These are phyloP conservation scores for Teunomyces kruisii DNA, from an alignment of 805 yeast genomes.

Conservation along the genomic window DNA sequence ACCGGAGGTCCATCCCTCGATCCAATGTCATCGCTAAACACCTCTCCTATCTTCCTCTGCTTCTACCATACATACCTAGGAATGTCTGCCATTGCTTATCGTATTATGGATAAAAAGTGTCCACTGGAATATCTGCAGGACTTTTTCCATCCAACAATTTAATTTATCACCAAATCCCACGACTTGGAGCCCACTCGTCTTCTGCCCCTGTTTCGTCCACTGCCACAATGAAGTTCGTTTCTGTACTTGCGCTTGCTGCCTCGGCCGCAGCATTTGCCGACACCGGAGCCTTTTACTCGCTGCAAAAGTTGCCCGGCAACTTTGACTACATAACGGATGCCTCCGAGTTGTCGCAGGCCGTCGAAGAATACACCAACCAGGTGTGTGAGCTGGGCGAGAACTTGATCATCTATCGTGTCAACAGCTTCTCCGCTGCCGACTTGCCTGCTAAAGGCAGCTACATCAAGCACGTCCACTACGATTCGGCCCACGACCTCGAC, in stretches of 20 bases:
- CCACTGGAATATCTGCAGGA: not conserved
- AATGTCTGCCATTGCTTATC: constrained; percentile 10
- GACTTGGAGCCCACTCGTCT: not conserved
- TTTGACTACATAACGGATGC: constrained; percentile 24
- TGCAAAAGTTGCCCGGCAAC: constrained; percentile 9
- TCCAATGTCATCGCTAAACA: not conserved
- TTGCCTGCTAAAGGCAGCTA: constrained; percentile 8
- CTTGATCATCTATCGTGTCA: constrained; percentile 27
- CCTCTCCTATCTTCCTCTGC: not conserved
- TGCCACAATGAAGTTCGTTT: constrained; percentile 10
- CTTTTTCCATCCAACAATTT: not conserved
- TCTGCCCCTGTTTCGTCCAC: not conserved
- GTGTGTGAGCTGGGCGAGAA: constrained; percentile 17
- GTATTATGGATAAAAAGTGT: not conserved
- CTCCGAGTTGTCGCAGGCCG: constrained; percentile 14
- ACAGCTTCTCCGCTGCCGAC: constrained; percentile 12
- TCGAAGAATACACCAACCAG: constrained; percentile 16
- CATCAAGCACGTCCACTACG: constrained; percentile 21
- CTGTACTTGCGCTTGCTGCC: constrained; percentile 11
- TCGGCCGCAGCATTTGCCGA: constrained; percentile 22
- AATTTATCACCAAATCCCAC: not conserved
- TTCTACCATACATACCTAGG: constrained; percentile 12
- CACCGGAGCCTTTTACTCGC: constrained; percentile 23
- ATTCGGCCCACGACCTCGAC: constrained; percentile 16
- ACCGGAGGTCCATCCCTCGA: too few species aligned